These are phyloP conservation scores for Pilobolus umbonatus DNA, from an alignment of 192 early-diverging fungal genomes.

Conservation along the genomic window DNA sequence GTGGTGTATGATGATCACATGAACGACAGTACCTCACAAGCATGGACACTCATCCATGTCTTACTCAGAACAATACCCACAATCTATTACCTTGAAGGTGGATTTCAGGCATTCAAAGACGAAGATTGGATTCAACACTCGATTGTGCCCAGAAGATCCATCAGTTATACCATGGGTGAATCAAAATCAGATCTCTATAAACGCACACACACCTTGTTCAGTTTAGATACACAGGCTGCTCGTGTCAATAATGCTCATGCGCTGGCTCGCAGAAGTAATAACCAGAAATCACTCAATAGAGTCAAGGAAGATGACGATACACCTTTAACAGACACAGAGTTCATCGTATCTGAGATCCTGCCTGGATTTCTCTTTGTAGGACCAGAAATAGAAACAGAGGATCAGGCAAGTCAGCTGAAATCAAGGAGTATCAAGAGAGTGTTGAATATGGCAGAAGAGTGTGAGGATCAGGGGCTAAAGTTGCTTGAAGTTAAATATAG, in stretches of 20 bases:
- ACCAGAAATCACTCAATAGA: constrained; percentile 1
- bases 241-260: constrained; percentile 21
- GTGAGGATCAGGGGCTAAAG: constrained; percentile 41
- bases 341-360: constrained; percentile 50
- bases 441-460: constrained; percentile 73
- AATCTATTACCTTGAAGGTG: constrained; percentile 44
- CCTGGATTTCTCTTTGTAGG: constrained; percentile 59
- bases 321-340: constrained; percentile 23
- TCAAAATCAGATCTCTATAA: constrained; percentile 1
- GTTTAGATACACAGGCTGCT: constrained; percentile 25
- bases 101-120: constrained; percentile 43
- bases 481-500: constrained; percentile 28
- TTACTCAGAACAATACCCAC: constrained; percentile 29
- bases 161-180: constrained; percentile 16
- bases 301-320: neutral
- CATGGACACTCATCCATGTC: constrained; percentile 49
- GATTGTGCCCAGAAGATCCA: constrained; percentile 9
- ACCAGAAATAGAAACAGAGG: constrained; percentile 55
- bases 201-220: constrained; percentile 18
- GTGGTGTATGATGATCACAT: constrained; percentile 50
- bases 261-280: constrained; percentile 22
- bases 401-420: constrained; percentile 48
- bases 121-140: constrained; percentile 3
- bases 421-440: constrained; percentile 55
- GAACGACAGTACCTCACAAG: constrained; percentile 37